phyloP scores from a whole-genome alignment of 2,329 filamentous ascomycete genomes.

The Tolypocladium pustulatum region DNA sequence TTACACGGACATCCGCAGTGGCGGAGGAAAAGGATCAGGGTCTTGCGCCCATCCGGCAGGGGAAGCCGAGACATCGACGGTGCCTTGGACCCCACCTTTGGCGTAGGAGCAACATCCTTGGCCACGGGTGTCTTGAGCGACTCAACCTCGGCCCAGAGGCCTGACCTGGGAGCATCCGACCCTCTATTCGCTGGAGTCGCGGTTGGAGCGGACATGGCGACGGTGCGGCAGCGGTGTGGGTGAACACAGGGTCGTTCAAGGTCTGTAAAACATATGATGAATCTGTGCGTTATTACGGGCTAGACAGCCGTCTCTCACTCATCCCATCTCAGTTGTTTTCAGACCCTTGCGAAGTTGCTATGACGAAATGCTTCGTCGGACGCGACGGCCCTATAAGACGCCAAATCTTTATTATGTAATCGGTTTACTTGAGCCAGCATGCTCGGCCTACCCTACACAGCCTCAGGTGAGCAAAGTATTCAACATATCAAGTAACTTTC shows the following conservation, averaged over 20 bases:
- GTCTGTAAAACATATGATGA: background rate
- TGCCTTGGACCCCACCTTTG: slow-evolving; percentile 43
- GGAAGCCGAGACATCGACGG: slow-evolving; percentile 41
- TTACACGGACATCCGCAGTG: slow-evolving; percentile 68
- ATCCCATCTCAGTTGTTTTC: background rate
- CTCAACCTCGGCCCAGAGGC: slow-evolving; percentile 26
- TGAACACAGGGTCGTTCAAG: background rate
- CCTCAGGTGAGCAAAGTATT: background rate
- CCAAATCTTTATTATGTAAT: too few relatives aligned
- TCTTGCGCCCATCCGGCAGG: slow-evolving; percentile 44
- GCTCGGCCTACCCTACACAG: background rate
- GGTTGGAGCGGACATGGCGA: slow-evolving; percentile 1
- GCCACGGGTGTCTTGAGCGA: slow-evolving; percentile 28
- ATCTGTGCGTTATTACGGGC: background rate
- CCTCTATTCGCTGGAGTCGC: background rate
- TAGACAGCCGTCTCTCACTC: background rate
- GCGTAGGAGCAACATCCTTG: slow-evolving; percentile 34
- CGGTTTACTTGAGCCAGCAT: too few relatives aligned
- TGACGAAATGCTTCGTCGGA: background rate
- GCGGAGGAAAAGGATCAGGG: slow-evolving; percentile 56
- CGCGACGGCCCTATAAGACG: background rate
- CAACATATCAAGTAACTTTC: background rate
- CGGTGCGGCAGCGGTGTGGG: background rate
- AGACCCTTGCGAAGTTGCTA: background rate
- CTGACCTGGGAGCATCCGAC: slow-evolving; percentile 5